Evolutionary conservation across 1,284 basidiomycete genomes (phyloP).

Genomic region (Laetiporus sulphureus): DNA sequence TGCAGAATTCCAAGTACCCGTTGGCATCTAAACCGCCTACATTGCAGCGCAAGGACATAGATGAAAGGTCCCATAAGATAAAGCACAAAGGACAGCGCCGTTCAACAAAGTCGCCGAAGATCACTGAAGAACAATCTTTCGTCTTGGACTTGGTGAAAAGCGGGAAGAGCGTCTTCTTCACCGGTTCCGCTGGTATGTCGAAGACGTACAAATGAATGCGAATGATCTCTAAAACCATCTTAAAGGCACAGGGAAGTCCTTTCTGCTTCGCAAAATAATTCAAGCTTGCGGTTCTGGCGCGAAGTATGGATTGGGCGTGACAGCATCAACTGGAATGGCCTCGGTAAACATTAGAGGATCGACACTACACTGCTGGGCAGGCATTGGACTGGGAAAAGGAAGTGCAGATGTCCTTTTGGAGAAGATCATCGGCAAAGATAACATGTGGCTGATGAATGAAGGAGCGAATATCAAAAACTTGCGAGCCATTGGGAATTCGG

Average conservation of each 20-base stretch:
- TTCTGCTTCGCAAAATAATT: constrained; percentile 86
- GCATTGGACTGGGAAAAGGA: constrained; percentile 82
- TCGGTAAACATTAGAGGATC: constrained; percentile 91
- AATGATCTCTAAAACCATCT: constrained; percentile 1
- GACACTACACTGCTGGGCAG: constrained; percentile 92
- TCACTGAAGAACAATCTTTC: constrained; percentile 51
- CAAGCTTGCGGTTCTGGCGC: constrained; percentile 23
- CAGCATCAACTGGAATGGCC: constrained; percentile 81
- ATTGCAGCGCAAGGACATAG: too few species aligned
- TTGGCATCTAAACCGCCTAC: too few species aligned
- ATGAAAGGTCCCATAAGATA: too few species aligned
- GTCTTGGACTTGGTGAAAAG: constrained; percentile 49
- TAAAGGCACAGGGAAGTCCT: constrained; percentile 89
- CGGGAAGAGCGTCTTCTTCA: constrained; percentile 72
- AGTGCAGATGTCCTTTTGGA: constrained; percentile 50
- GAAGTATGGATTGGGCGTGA: constrained; percentile 38
- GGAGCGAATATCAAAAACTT: too few species aligned
- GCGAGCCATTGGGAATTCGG: too few species aligned
- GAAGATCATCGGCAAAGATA: constrained; percentile 4
- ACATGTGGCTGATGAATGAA: neutral
- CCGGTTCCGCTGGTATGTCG: constrained; percentile 61
- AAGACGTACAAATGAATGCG: neutral
- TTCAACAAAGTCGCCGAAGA: too few species aligned
- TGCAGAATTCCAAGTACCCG: too few species aligned
- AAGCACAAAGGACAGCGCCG: too few species aligned